Evolutionary conservation across 2,329 filamentous ascomycete genomes (phyloP).

Genomic region (Dactylellina sp.): DNA sequence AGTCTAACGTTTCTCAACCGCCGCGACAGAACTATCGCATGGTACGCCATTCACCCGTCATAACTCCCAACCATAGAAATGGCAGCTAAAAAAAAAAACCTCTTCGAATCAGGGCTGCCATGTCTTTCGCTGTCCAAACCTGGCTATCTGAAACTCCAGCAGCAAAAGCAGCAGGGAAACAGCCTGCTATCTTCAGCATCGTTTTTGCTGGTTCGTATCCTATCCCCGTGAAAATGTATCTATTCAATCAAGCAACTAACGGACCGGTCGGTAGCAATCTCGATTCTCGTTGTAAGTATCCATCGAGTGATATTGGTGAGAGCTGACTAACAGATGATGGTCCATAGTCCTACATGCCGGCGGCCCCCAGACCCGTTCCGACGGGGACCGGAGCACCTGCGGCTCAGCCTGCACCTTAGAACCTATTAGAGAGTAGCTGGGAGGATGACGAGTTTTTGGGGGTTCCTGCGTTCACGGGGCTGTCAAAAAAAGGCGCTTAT

Average conservation of each 20-base stretch:
- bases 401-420: conserved; percentile 36
- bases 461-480: not conserved
- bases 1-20: conserved; percentile 2
- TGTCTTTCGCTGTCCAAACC: conserved; percentile 53
- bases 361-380: conserved; percentile 28
- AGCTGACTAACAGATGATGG: conserved; percentile 14
- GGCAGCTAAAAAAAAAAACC: not conserved
- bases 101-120: conserved; percentile 53
- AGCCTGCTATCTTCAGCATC: conserved; percentile 49
- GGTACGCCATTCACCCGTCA: conserved; percentile 9
- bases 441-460: not conserved
- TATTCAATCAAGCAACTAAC: too few relatives aligned
- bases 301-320: conserved; percentile 10
- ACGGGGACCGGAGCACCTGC: conserved; percentile 37
- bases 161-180: conserved; percentile 36
- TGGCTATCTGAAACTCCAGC: conserved; percentile 52
- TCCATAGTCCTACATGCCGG: conserved; percentile 53
- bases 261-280: conserved; percentile 21
- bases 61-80: not conserved
- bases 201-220: conserved; percentile 40
- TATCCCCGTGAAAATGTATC: not conserved
- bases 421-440: not conserved
- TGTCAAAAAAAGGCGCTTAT: not conserved
- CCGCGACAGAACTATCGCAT: conserved; percentile 32
- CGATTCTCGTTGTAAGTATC: conserved; percentile 46